Evolutionary conservation across 2,329 filamentous ascomycete species (phyloP), one percentile per base, ranked within the genome.

Genomic region (Waltergamsia citrina): DNA sequence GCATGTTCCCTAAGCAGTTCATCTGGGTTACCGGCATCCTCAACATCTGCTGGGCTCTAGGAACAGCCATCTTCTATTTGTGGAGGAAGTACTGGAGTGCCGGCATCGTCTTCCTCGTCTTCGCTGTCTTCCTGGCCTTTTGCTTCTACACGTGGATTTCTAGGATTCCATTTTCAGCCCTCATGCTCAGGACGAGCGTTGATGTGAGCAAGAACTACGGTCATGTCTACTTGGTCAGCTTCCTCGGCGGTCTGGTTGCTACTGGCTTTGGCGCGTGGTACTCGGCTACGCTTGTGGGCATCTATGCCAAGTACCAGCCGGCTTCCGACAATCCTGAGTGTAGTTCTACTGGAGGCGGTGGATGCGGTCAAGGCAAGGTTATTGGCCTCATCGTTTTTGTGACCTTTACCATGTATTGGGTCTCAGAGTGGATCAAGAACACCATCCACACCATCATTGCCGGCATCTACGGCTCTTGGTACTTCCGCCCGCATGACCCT

Each of bases 391-490:
- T 94, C 5, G 84, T 81, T 14, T 95, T 93, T 53, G 73, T 87
- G 44, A 94, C 87, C 0, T 95, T 96, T 49, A 81, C 87, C 34
- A 85, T 80, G 59, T 95, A 93, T 61, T 96, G 90, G 90, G 79
- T 94, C 43, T 81, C 84, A 2, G 90, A 96, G 54, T 90, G 83
- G 71, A 63, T 95, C 46, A 95, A 95, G 65, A 94, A 94, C 59
- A 87, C 85, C 1, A 85, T 94, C 30, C 87, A 96, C 53, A 82
- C 81, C 3, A 87, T 78, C 17, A 82, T 94, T 38, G 83, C 86
- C 0, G 88, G 90, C 1, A 79, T 94, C 1, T 95, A 94, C 47
- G 88, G 86, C 2, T 81, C 82, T 1, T 96, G 90, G 90, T 96
- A 94, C 62, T 95, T 94, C 54, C 81, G 74, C 42, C 58, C 74